A percentile compares a stretch with the other conserved stretches of the same genome.
Conservation (phyloP, 331 rosid species). For the Quercus tomentella region DNA sequence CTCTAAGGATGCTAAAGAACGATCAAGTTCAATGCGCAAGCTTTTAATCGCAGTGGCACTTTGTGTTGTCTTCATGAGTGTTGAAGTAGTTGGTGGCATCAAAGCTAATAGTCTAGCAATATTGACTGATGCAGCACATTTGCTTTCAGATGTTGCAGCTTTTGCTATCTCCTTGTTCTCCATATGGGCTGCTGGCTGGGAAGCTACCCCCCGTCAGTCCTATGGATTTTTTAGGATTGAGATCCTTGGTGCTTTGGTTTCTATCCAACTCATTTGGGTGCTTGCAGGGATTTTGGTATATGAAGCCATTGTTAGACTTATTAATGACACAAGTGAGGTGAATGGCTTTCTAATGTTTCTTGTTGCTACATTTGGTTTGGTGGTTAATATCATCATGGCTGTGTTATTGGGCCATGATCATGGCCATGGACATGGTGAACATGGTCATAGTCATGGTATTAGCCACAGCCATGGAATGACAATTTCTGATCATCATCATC, state of each 20-base stretch:
- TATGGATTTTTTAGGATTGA: slow-evolving; percentile 74
- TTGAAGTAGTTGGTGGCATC: slow-evolving; percentile 69
- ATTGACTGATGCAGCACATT: slow-evolving; percentile 80
- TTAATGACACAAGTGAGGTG: slow-evolving; percentile 37
- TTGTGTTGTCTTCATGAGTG: slow-evolving; percentile 63
- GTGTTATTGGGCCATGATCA: slow-evolving; percentile 72
- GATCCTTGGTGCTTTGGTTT: slow-evolving; percentile 77
- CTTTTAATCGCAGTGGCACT: slow-evolving; percentile 61
- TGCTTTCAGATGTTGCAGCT: slow-evolving; percentile 76
- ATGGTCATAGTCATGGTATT: slow-evolving; percentile 21
- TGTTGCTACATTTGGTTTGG: slow-evolving; percentile 62
- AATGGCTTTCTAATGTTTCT: slow-evolving; percentile 65
- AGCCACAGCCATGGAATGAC: slow-evolving; percentile 34
- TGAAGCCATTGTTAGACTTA: slow-evolving; percentile 62
- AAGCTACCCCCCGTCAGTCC: slow-evolving; percentile 77
- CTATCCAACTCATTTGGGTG: slow-evolving; percentile 75
- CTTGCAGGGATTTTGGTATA: slow-evolving; percentile 71
- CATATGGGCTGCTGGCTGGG: slow-evolving; percentile 83
- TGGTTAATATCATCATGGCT: slow-evolving; percentile 68
- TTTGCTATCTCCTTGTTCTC: slow-evolving; percentile 78
- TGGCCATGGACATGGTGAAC: slow-evolving; percentile 34
- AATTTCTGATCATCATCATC: slow-evolving; percentile 32
- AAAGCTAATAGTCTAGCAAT: slow-evolving; percentile 78
- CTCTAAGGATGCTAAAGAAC: slow-evolving; percentile 63
- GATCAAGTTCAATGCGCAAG: slow-evolving; percentile 61